phyloP scores from a whole-genome alignment of 331 rosid genomes.

The Cydonia oblonga region DNA sequence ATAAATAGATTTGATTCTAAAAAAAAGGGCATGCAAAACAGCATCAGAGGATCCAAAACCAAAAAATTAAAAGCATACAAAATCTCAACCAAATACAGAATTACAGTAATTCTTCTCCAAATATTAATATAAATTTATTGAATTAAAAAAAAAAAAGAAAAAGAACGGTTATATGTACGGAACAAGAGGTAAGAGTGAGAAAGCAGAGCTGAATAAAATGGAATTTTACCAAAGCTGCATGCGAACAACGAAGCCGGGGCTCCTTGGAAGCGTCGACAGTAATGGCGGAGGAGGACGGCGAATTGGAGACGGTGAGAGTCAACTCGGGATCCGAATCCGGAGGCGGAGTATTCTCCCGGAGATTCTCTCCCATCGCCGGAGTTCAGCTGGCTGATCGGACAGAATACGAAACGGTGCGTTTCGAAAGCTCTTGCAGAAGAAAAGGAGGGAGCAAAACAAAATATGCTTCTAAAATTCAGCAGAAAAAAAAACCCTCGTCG shows the following conservation, averaged over 20 bases:
- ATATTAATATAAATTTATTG: not conserved
- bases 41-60: not conserved
- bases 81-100: not conserved
- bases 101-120: not conserved
- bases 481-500: conserved; percentile 35
- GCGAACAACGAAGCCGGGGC: conserved; percentile 5
- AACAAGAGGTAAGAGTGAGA: not conserved
- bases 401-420: conserved; percentile 1
- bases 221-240: conserved; percentile 35
- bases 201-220: not conserved
- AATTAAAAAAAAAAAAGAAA: not conserved
- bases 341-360: conserved; percentile 8
- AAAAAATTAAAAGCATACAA: not conserved
- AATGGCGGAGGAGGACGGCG: conserved; percentile 24
- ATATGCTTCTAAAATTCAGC: conserved; percentile 6
- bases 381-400: not conserved
- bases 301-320: conserved; percentile 27
- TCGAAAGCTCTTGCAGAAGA: not conserved
- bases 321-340: conserved; percentile 41
- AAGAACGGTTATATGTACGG: not conserved
- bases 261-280: conserved; percentile 19
- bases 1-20: not conserved
- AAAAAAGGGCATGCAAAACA: not conserved
- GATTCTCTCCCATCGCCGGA: conserved; percentile 23
- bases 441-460: not conserved